Evolutionary conservation across 129 eudicot species (phyloP).

Genomic region (Flaveria brownii): DNA sequence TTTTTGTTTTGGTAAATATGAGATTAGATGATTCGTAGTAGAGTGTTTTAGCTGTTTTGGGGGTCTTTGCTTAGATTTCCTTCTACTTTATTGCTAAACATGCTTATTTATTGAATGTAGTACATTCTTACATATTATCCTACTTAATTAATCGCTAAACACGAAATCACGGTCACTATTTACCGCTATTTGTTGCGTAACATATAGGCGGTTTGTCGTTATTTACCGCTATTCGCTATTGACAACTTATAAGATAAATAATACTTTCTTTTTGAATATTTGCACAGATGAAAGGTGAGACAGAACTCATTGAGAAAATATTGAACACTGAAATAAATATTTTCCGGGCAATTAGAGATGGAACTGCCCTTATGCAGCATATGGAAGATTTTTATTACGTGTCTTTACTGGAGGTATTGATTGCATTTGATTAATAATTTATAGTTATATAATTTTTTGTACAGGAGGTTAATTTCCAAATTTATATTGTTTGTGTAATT

Average conservation of each 20-base stretch:
- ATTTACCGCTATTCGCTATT: too few species aligned
- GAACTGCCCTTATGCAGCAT: constrained; percentile 97
- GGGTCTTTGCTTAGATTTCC: too few species aligned
- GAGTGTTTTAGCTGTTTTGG: too few species aligned
- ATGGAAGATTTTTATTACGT: constrained; percentile 97
- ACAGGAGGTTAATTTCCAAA: background rate
- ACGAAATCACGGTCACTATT: too few species aligned
- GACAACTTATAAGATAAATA: background rate
- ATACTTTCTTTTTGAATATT: background rate
- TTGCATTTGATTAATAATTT: background rate
- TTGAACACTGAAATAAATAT: constrained; percentile 90
- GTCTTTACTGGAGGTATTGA: constrained; percentile 69
- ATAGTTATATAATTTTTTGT: background rate
- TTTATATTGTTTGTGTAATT: background rate
- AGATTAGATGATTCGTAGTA: too few species aligned
- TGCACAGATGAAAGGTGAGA: constrained; percentile 93
- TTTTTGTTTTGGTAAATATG: too few species aligned
- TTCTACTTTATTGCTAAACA: too few species aligned
- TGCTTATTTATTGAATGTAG: too few species aligned
- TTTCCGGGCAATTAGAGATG: constrained; percentile 85
- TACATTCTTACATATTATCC: too few species aligned
- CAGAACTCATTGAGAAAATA: constrained; percentile 82
- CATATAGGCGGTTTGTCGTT: too few species aligned
- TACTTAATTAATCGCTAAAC: too few species aligned
- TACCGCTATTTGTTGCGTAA: too few species aligned